Percentiles rank a stretch among this genome's conserved stretches.
Evolutionary conservation across 139 green algal species (phyloP).

Genomic region (Closterium sp.): DNA sequence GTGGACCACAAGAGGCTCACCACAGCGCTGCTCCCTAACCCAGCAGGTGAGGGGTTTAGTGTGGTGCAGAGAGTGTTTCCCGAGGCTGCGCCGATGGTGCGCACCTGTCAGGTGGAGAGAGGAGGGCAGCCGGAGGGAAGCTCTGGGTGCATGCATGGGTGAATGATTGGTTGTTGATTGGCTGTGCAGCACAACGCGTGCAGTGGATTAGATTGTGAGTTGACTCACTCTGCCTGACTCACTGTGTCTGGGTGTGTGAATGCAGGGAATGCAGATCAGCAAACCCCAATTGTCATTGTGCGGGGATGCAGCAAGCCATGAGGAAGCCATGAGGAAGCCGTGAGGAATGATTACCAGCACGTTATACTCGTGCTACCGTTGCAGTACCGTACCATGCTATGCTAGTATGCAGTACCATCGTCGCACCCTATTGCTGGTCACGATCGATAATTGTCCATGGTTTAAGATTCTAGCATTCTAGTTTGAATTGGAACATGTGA

Average conservation of each 20-base stretch:
- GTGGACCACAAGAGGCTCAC: not conserved
- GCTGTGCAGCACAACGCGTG: not conserved
- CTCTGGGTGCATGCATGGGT: not conserved
- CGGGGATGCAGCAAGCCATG: slow-evolving; percentile 1
- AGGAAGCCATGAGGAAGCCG: not conserved
- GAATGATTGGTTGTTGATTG: not conserved
- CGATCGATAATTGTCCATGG: too few relatives aligned
- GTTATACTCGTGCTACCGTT: too few relatives aligned
- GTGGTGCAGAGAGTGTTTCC: not conserved
- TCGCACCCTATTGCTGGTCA: too few relatives aligned
- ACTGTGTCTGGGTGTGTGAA: not conserved
- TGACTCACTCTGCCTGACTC: too few relatives aligned
- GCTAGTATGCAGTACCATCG: too few relatives aligned
- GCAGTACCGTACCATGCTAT: too few relatives aligned
- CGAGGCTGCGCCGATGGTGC: too few relatives aligned
- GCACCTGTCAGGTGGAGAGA: too few relatives aligned
- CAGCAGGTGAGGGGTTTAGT: not conserved
- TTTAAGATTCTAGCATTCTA: too few relatives aligned
- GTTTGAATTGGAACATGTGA: too few relatives aligned
- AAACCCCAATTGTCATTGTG: slow-evolving; percentile 51
- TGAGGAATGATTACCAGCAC: not conserved
- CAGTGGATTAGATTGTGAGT: too few relatives aligned
- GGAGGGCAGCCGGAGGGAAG: too few relatives aligned
- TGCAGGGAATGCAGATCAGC: slow-evolving; percentile 48
- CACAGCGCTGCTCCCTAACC: not conserved